Conservation (phyloP, 179 eudicot genomes). For the Sideroxylon spinosum region DNA sequence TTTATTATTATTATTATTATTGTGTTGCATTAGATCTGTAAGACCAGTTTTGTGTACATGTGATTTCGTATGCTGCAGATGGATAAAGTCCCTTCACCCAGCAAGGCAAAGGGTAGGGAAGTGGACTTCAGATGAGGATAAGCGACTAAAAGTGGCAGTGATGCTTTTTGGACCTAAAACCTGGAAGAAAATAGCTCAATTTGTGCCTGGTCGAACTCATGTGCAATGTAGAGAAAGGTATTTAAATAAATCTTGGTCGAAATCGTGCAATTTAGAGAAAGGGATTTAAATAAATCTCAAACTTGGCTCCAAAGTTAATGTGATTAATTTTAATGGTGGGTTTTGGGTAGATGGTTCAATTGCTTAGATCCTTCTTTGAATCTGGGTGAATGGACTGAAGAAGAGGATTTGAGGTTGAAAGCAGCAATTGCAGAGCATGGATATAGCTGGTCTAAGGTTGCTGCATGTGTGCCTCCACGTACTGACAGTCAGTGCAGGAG, state of each 20-base stretch:
- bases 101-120: constrained; percentile 68
- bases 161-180: constrained; percentile 65
- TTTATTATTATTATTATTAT: too few species aligned
- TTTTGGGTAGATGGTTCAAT: constrained; percentile 68
- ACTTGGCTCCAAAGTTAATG: not conserved
- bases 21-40: not conserved
- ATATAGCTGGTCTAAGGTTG: constrained; percentile 73
- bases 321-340: constrained; percentile 8
- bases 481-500: constrained; percentile 84
- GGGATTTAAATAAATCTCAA: constrained; percentile 35
- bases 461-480: constrained; percentile 62
- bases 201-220: constrained; percentile 85
- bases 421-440: constrained; percentile 60
- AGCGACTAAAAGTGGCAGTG: constrained; percentile 69
- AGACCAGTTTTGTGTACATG: not conserved
- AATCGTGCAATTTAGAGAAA: constrained; percentile 88
- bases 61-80: constrained; percentile 37
- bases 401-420: constrained; percentile 66
- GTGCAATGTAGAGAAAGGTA: constrained; percentile 92
- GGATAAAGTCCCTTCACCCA: constrained; percentile 79
- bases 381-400: constrained; percentile 61
- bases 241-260: constrained; percentile 38
- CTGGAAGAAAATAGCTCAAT: constrained; percentile 70
- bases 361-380: constrained; percentile 67
- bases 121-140: constrained; percentile 71